Evolutionary conservation across 805 yeast species (phyloP).

Genomic region (Zygotorulaspora chibaensis): DNA sequence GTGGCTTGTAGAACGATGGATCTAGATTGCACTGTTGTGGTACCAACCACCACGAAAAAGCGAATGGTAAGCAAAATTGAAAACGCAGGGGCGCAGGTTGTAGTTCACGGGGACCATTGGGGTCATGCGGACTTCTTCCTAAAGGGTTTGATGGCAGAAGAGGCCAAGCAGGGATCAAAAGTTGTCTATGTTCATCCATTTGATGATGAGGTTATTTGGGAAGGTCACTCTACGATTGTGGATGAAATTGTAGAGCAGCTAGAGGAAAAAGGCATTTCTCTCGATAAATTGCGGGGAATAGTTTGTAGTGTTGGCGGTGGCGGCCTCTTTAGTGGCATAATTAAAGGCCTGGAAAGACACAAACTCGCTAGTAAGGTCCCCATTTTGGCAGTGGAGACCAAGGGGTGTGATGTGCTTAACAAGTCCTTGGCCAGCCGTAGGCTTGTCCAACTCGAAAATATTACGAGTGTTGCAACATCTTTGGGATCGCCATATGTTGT

Average conservation of each 20-base stretch:
- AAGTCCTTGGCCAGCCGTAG: conserved; percentile 45
- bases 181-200: conserved; percentile 53
- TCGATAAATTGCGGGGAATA: conserved; percentile 38
- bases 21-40: conserved; percentile 53
- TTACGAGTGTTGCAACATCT: conserved; percentile 56
- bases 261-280: conserved; percentile 18
- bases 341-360: conserved; percentile 40
- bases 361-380: conserved; percentile 35
- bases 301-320: conserved; percentile 58
- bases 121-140: conserved; percentile 48
- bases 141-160: conserved; percentile 25
- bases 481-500: conserved; percentile 61
- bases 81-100: conserved; percentile 46
- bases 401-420: conserved; percentile 53
- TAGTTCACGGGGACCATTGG: conserved; percentile 43
- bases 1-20: conserved; percentile 31
- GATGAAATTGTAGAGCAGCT: conserved; percentile 39
- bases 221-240: conserved; percentile 47
- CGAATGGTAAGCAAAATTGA: conserved; percentile 43
- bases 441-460: conserved; percentile 43
- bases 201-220: conserved; percentile 48
- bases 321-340: conserved; percentile 49
- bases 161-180: conserved; percentile 12
- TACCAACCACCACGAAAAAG: conserved; percentile 46
- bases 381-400: conserved; percentile 51